Evolutionary conservation across 228 moss, liverwort and hornwort genomes (phyloP), one percentile per base, ranked within the genome.

Genomic region (Sphagnum magellanicum): DNA sequence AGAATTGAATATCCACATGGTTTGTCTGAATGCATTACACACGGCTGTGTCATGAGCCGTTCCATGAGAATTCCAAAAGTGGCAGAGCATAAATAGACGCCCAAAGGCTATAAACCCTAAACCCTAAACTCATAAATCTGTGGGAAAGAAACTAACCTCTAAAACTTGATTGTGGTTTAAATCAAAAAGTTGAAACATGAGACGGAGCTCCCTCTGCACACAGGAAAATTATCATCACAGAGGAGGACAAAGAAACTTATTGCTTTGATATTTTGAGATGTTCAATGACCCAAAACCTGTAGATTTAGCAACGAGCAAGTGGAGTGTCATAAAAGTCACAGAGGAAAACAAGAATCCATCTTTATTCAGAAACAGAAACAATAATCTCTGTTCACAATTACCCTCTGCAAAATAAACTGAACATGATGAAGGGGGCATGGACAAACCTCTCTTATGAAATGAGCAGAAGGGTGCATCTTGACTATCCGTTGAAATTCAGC

Each of bases 131-230:
- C 12, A 55, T 12, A 55, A 8, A 12, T 55, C 55, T 8, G 12
- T 55, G 53, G 52, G 49, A 6, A 5, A 50, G 3, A 8, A 59
- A 64, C 71, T 57, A 70, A 78, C 88, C 83, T 92, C 89, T 52
- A 91, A 47, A n/a, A 89, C 51, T 50, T 84, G 87, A 74, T 89
- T 80, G 55, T 79, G 82, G 60, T 92, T 83, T 0, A 72, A 71
- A 78, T 96, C 95, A 70, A 96, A 87, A 63, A 96, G 83, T 10
- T 81, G 79, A 72, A 92, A 92, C 61, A 92, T 75, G 49, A 96
- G 84, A 70, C 92, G 91, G 63, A 92, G 78, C 79, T 96, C 95
- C 81, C 85, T 91, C 86, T 96, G 86, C 81, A 87, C 59, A 70
- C 13, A 48, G 8, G 60, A 49, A 53, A 60, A 64, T 15, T 55